A percentile compares a stretch with the other conserved stretches of the same genome.
Evolutionary conservation across 2,329 filamentous ascomycete species (phyloP).

Genomic region (Exophiala sp.): DNA sequence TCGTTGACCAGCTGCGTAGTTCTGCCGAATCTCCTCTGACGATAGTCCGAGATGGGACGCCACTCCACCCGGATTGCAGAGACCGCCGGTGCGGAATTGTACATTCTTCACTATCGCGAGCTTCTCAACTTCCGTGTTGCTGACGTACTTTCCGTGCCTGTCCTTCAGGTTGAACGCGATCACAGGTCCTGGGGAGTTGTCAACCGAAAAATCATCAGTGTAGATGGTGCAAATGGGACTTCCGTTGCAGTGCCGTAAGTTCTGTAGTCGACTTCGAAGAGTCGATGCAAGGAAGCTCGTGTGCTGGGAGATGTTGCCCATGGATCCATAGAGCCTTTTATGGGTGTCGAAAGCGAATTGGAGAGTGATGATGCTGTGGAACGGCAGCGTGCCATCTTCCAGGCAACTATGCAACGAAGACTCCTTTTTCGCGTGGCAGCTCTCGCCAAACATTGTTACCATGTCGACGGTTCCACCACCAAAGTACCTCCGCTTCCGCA

Average conservation of each 20-base stretch:
- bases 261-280: slow-evolving; percentile 54
- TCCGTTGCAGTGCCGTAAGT: slow-evolving; percentile 65
- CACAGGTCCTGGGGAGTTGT: slow-evolving; percentile 59
- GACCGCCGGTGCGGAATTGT: slow-evolving; percentile 77
- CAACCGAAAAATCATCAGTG: slow-evolving; percentile 31
- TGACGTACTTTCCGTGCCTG: slow-evolving; percentile 65
- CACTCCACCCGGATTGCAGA: slow-evolving; percentile 88
- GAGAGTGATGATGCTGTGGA: slow-evolving; percentile 83
- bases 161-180: slow-evolving; percentile 78
- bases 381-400: slow-evolving; percentile 85
- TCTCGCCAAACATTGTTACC: slow-evolving; percentile 68
- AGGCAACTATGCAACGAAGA: slow-evolving; percentile 69
- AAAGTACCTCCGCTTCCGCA: slow-evolving; percentile 71
- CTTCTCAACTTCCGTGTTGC: slow-evolving; percentile 80
- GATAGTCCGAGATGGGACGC: slow-evolving; percentile 65
- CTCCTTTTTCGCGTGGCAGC: slow-evolving; percentile 76
- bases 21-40: slow-evolving; percentile 74
- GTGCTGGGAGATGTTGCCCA: slow-evolving; percentile 65
- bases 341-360: slow-evolving; percentile 68
- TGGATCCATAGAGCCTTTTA: slow-evolving; percentile 61
- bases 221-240: slow-evolving; percentile 62
- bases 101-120: slow-evolving; percentile 71
- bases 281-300: slow-evolving; percentile 58
- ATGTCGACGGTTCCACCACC: slow-evolving; percentile 92
- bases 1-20: slow-evolving; percentile 76